A percentile compares a stretch with the other conserved stretches of the same genome.
Evolutionary conservation across 2,329 filamentous ascomycete species (phyloP).

Genomic region (Penicillium sp.): DNA sequence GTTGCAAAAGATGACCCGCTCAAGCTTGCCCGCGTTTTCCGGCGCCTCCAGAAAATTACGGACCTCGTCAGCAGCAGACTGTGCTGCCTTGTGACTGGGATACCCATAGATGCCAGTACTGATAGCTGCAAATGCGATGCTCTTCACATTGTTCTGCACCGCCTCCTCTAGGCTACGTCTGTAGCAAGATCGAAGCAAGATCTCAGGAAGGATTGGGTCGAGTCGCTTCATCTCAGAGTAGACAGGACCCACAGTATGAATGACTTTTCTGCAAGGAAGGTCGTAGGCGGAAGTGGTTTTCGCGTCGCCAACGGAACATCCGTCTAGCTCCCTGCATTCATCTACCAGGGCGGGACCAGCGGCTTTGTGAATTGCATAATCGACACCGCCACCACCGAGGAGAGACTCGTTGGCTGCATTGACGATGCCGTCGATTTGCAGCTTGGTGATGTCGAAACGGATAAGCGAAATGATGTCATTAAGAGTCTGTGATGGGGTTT

Average conservation of each 20-base stretch:
- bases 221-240: slow-evolving; percentile 49
- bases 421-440: slow-evolving; percentile 76
- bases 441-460: slow-evolving; percentile 73
- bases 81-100: slow-evolving; percentile 66
- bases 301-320: slow-evolving; percentile 71
- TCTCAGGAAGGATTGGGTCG: slow-evolving; percentile 33
- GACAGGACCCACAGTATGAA: slow-evolving; percentile 85
- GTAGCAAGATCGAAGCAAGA: slow-evolving; percentile 62
- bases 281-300: slow-evolving; percentile 77
- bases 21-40: slow-evolving; percentile 47
- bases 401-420: slow-evolving; percentile 82
- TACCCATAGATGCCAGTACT: slow-evolving; percentile 91
- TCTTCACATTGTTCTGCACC: slow-evolving; percentile 59
- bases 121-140: slow-evolving; percentile 75
- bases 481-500: slow-evolving; percentile 48
- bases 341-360: slow-evolving; percentile 64
- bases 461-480: slow-evolving; percentile 58
- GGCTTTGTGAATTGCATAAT: slow-evolving; percentile 78
- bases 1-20: slow-evolving; percentile 77
- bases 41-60: slow-evolving; percentile 49
- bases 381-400: slow-evolving; percentile 83
- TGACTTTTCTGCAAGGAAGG: slow-evolving; percentile 71
- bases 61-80: slow-evolving; percentile 61
- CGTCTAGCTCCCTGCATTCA: slow-evolving; percentile 67
- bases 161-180: slow-evolving; percentile 66